Base-by-base conservation (phyloP, 2,329 filamentous ascomycete species). In the Aspergillus sp. region DNA sequence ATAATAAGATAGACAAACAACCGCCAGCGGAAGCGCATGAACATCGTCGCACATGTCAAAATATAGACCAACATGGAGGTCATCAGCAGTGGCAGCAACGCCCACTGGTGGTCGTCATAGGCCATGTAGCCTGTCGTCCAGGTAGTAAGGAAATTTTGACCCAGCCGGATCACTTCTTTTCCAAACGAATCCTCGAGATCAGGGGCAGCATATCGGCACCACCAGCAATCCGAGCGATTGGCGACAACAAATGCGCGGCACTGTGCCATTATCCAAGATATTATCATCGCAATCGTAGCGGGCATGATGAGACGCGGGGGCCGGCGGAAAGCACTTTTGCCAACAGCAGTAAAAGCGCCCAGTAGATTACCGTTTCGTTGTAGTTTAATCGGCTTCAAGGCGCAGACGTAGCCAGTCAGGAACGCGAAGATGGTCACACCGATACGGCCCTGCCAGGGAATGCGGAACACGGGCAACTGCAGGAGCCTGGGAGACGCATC, bases 381-480 rank as follows among this genome's bases (percentile, higher is more conserved):
- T 45, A 80, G 77, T 66, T 80, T 81, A 13, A 83, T 69, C 2
- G 82, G 82, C 66, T 83, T 83, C 57, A 83, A 73, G 27, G 80
- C 81, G 66, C 81, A 83, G 20, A 84, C 82, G 61, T 83, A 83
- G 57, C 82, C 82, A 1, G 82, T 83, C 53, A 84, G 70, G 61
- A 84, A 82, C 51, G 80, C 80, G 62, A 84, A 84, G 67, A 83
- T 82, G 58, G 81, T 81, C 34, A 84, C 82, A 44, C 81, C 81
- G 30, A 83, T 77, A 20, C 80, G 77, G 45, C 82, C 82, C 66
- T 83, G 81, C 73, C 76, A 81, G 30, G 80, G 79, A n/a, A 83
- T 73, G n/a, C 82, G 81, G n/a, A 83, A 67, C 59, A 83, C 76
- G 4, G 81, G 80, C 51, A 77, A 71, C 66, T 84, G 81, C 34